Conservation (phyloP, 2,329 filamentous ascomycete genomes). For the Stemphylium lycopersici region DNA sequence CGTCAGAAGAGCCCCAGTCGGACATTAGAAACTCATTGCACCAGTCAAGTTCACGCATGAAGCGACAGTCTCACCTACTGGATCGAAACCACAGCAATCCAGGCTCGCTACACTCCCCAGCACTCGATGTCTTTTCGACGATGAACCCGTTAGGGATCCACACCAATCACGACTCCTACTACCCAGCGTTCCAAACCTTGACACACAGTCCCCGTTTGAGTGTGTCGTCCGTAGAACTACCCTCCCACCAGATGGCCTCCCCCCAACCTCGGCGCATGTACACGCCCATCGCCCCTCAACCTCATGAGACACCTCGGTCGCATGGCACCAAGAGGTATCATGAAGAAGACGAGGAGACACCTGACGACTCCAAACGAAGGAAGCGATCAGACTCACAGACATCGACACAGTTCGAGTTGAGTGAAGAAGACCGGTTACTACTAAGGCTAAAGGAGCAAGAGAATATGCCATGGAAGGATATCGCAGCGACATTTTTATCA, state of each 20-base stretch:
- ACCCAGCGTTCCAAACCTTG: constrained; percentile 33
- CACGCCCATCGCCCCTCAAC: constrained; percentile 53
- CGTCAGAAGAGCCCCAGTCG: constrained; percentile 29
- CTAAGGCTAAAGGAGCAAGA: constrained; percentile 60
- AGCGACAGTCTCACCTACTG: constrained; percentile 17
- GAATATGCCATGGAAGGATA: constrained; percentile 61
- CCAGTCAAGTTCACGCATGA: constrained; percentile 17
- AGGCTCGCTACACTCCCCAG: constrained; percentile 50
- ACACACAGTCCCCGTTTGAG: constrained; percentile 41
- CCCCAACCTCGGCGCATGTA: constrained; percentile 52
- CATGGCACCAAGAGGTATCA: constrained; percentile 46
- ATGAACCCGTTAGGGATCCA: constrained; percentile 51
- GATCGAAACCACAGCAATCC: constrained; percentile 52
- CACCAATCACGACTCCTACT: constrained; percentile 41
- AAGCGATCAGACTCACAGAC: constrained; percentile 49
- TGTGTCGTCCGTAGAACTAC: constrained; percentile 38
- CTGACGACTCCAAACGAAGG: constrained; percentile 47
- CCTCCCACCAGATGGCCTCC: constrained; percentile 32
- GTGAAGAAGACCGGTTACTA: constrained; percentile 58
- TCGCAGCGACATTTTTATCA: constrained; percentile 56
- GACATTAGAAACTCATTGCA: constrained; percentile 15
- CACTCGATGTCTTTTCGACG: constrained; percentile 47
- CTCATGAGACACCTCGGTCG: constrained; percentile 39
- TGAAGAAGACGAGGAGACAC: constrained; percentile 46
- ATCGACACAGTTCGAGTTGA: constrained; percentile 50